Evolutionary conservation across 345 rosid species (phyloP), one percentile per base, ranked within the genome.

Genomic region (Citrus hindsii): DNA sequence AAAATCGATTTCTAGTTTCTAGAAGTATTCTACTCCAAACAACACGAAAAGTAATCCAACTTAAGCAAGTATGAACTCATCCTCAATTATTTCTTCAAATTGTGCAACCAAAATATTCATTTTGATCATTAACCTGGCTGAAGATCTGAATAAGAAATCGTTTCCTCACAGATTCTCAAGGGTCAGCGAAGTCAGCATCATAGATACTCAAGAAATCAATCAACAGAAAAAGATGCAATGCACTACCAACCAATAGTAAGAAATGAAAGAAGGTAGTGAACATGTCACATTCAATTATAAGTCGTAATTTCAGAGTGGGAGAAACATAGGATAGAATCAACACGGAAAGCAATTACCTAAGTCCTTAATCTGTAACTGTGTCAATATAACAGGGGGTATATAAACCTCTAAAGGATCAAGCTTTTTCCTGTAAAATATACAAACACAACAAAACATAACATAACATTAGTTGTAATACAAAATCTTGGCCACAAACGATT

Each of bases 361-460:
- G 77, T 92, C 94, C 82, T 87, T 86, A n/a, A 92, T 89, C 77
- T 93, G 90, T 16, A 92, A 82, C 82, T 86, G 79, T 73, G 94
- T 92, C 86, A 92, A 84, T 73, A 92, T 88, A 67, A 93, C 92
- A 42, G 94, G 95, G 76, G 97, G 97, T 55, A 92, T 89, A 80
- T 89, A 91, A 76, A 85, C 87, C 77, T 87, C 97, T 30, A 95
- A 84, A 27, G 99, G 98, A 79, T 93, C 97, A 68, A 93, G 97
- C 84, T 85, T 88, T 80, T 95, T 95, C 89, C 94, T 95, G 86
- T 68, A 70, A 46, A 80, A 73, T 33, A 61, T 46, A 33, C 25
- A 40, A 40, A 27, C 30, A 18, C n/a, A 67, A 32, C 56, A 75
- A n/a, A 76, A 19, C 37, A 1, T 35, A 76, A 19, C 21, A 53